These are phyloP conservation scores for Verticillium klebahnii DNA, from an alignment of 2,329 filamentous ascomycete genomes.

Conservation along the genomic window DNA sequence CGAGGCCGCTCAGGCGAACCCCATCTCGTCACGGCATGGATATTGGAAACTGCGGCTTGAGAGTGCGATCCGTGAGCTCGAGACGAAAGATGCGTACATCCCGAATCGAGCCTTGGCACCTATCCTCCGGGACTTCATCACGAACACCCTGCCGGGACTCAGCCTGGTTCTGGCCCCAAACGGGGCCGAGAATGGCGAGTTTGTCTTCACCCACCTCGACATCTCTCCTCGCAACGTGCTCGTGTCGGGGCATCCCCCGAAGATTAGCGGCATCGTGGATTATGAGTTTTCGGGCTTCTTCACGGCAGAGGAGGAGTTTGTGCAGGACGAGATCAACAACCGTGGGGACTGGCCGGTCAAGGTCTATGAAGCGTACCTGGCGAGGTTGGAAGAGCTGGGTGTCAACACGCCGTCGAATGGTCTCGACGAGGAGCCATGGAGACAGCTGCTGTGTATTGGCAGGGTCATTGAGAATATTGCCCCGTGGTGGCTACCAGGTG, in stretches of 20 bases:
- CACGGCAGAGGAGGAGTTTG: slow-evolving; percentile 14
- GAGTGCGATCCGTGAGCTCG: slow-evolving; percentile 7
- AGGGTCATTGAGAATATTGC: slow-evolving; percentile 6
- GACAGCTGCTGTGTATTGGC: not conserved
- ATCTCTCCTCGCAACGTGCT: slow-evolving; percentile 17
- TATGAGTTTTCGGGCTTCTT: slow-evolving; percentile 20
- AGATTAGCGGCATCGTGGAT: slow-evolving; percentile 17
- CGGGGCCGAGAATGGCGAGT: not conserved
- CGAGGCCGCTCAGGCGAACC: not conserved
- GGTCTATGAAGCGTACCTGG: slow-evolving; percentile 8
- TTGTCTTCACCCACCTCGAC: slow-evolving; percentile 17
- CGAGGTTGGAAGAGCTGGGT: slow-evolving; percentile 4
- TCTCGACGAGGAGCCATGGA: slow-evolving; percentile 5
- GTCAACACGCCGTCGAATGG: slow-evolving; percentile 3
- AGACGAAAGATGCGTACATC: not conserved
- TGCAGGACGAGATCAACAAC: slow-evolving; percentile 9
- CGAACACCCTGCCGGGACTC: slow-evolving; percentile 9
- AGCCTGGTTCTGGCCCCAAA: not conserved
- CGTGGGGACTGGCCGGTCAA: slow-evolving; percentile 9
- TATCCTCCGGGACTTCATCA: not conserved
- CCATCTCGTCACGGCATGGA: not conserved
- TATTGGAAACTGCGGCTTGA: slow-evolving; percentile 10
- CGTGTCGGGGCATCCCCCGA: slow-evolving; percentile 6
- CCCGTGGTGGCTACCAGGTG: slow-evolving; percentile 11
- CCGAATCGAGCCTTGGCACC: slow-evolving; percentile 3